Base-by-base conservation (phyloP, 495 filamentous ascomycete genomes). In the Tuber indicum region DNA sequence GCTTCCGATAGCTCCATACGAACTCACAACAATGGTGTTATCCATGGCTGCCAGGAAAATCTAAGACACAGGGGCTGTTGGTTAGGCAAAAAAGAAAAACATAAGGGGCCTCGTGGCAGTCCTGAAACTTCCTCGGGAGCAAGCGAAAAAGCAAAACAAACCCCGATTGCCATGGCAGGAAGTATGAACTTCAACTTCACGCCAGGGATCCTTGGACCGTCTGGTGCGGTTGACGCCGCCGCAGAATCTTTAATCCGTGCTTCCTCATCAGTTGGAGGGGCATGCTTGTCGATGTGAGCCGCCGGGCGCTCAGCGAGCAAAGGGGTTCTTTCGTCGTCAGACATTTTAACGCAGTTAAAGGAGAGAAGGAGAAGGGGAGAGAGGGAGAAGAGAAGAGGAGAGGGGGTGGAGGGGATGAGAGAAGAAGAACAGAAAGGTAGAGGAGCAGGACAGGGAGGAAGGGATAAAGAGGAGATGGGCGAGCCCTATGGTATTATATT, bases 1-100 rank as follows among this genome's bases (percentile, higher is more conserved):
- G 73, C 88, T 93, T 41, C 93, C 93, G 81, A 97, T 96, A 72
- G 88, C 90, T 26, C 91, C 92, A 83, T 96, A 96, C 52, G 88
- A 91, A 72, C 90, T 89, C 74, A 95, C 90, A 69, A 94, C 91
- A 70, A 97, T 89, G 0, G 93, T 94, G 82, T 95, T 92, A 83
- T 97, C 93, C 71, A 92, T 89, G 0, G 92, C 91, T 5, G 89
- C 87, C 3, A 96, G 85, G 82, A 94, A 93, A 71, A 95, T 83
- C 88, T 89, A 73, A 19, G n/a, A 47, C 58, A 71, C 21, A 66
- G 9, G 16, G 17, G 4, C 12, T 9, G 49, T 26, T 42, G 74
- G 8, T 41, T 46, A 47, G 32, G 26, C 5, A 72, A 75, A 58
- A 79, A 46, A 26, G 71, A 44, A 58, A 58, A 78, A 39, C 45